Evolutionary conservation across 192 early-diverging fungal genomes (phyloP).

Genomic region (Coemansia sp.): DNA sequence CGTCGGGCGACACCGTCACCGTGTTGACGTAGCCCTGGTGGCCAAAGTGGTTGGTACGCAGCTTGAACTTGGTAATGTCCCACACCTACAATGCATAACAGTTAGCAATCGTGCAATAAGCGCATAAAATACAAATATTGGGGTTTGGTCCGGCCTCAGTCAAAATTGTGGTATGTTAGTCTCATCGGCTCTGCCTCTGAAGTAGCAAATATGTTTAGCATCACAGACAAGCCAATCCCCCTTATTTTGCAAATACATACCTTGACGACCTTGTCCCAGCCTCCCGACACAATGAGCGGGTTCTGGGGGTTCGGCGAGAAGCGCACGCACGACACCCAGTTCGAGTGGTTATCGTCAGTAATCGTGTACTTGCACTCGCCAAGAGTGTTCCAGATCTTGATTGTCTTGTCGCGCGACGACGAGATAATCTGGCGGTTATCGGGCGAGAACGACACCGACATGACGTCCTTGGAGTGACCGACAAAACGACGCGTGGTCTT

Average conservation of each 20-base stretch:
- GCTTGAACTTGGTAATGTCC: constrained; percentile 98
- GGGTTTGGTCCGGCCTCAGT: constrained; percentile 13
- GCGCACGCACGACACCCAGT: constrained; percentile 99
- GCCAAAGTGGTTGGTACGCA: constrained; percentile 98
- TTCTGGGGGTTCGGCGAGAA: constrained; percentile 99
- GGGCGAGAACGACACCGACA: constrained; percentile 99
- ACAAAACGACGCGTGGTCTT: constrained; percentile 94
- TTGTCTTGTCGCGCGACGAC: constrained; percentile 96
- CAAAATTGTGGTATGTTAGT: constrained; percentile 49
- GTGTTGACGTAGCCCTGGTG: constrained; percentile 98
- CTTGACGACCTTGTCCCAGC: constrained; percentile 99
- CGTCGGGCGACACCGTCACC: constrained; percentile 98
- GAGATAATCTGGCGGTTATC: constrained; percentile 99
- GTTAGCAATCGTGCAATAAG: no score
- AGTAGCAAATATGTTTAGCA: constrained; percentile 73
- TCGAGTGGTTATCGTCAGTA: constrained; percentile 93
- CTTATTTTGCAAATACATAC: constrained; percentile 52
- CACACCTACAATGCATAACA: constrained; percentile 69
- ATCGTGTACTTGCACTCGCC: constrained; percentile 99
- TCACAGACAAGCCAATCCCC: constrained; percentile 35
- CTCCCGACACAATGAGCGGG: constrained; percentile 96
- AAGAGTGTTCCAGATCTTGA: constrained; percentile 99
- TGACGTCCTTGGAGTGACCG: constrained; percentile 96
- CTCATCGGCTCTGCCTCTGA: constrained; percentile 68
- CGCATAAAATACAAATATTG: neutral